Conservation (phyloP, 768 basidiomycete species). For the Erythrobasidium yunnanense region DNA sequence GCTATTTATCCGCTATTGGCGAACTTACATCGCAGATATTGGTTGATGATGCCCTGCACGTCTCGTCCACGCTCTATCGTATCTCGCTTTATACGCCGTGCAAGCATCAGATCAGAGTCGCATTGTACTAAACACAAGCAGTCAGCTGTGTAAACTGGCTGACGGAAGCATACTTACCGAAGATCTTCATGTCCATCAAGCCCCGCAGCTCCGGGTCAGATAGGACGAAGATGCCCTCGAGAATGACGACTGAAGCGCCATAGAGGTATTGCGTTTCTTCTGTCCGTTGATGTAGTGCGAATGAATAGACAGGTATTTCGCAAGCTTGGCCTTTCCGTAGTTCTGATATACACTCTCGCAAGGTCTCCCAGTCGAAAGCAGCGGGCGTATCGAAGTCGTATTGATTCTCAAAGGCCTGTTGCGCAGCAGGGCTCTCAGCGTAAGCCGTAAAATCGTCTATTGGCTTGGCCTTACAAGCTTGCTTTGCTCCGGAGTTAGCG, state of each 20-base stretch:
- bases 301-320: slow-evolving; percentile 91
- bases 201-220: slow-evolving; percentile 65
- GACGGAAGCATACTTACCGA: not conserved
- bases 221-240: slow-evolving; percentile 85
- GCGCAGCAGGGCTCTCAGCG: no score
- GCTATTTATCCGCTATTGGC: slow-evolving; percentile 44
- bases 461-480: slow-evolving; percentile 57
- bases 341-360: slow-evolving; percentile 76
- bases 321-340: slow-evolving; percentile 58
- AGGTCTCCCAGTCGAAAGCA: slow-evolving; percentile 79
- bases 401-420: slow-evolving; percentile 35
- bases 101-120: slow-evolving; percentile 94
- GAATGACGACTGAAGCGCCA: slow-evolving; percentile 32
- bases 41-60: slow-evolving; percentile 58
- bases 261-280: slow-evolving; percentile 47
- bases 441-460: no score
- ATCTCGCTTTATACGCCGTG: slow-evolving; percentile 71
- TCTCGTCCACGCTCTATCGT: slow-evolving; percentile 73
- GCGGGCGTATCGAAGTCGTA: slow-evolving; percentile 86
- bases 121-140: slow-evolving; percentile 64
- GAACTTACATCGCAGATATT: slow-evolving; percentile 83
- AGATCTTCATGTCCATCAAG: slow-evolving; percentile 55
- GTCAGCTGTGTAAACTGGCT: no score
- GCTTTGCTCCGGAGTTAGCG: slow-evolving; percentile 65
- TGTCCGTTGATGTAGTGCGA: slow-evolving; percentile 72